These are phyloP conservation scores for Flaveria floridana DNA, from an alignment of 140 eudicot species.

Conservation along the genomic window DNA sequence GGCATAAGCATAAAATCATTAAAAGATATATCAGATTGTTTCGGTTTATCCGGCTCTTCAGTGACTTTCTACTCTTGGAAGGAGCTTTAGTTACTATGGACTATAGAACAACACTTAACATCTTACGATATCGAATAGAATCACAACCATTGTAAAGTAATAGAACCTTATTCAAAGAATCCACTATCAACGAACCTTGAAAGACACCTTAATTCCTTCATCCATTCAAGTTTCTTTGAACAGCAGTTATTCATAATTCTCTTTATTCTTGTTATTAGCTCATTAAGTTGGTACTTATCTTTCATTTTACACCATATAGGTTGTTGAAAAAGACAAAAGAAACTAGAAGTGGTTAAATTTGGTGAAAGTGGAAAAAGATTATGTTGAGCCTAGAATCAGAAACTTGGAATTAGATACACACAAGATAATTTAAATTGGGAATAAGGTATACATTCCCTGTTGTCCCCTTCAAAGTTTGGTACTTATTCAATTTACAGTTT, in stretches of 20 bases:
- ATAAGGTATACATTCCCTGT: constrained; percentile 61
- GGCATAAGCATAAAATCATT: constrained; percentile 60
- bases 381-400: constrained; percentile 71
- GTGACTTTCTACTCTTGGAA: constrained; percentile 48
- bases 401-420: constrained; percentile 55
- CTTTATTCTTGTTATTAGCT: not conserved
- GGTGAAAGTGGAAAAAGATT: constrained; percentile 44
- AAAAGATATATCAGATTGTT: constrained; percentile 54
- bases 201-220: constrained; percentile 35
- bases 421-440: constrained; percentile 31
- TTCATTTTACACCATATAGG: constrained; percentile 24
- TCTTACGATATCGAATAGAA: constrained; percentile 71
- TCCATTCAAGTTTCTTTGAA: constrained; percentile 31
- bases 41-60: constrained; percentile 35
- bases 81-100: constrained; percentile 45
- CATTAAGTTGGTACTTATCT: constrained; percentile 15
- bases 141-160: constrained; percentile 51
- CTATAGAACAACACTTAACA: constrained; percentile 44
- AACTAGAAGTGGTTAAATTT: constrained; percentile 28
- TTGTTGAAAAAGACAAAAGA: constrained; percentile 24
- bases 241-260: constrained; percentile 10
- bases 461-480: constrained; percentile 80
- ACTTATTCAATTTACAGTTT: constrained; percentile 54
- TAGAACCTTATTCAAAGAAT: constrained; percentile 68
- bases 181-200: constrained; percentile 45